Percentiles rank a stretch among this genome's conserved stretches.
Evolutionary conservation across 495 filamentous ascomycete species (phyloP).

Genomic region (Bryoglossum gracile): DNA sequence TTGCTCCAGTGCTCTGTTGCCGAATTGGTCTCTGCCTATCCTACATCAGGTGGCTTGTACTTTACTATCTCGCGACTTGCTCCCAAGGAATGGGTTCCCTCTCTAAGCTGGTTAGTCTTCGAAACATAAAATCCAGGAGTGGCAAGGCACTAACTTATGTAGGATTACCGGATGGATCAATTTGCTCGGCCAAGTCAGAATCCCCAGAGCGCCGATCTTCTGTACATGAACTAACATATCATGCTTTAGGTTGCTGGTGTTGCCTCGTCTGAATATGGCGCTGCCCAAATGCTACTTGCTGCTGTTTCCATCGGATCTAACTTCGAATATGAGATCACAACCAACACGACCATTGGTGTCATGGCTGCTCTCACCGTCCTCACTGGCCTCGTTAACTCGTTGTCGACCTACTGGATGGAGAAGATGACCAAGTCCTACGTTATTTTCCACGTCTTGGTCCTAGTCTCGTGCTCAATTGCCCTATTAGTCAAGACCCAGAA

Average conservation of each 20-base stretch:
- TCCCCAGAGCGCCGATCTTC: neutral
- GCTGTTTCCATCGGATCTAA: slow-evolving; percentile 54
- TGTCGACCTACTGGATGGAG: slow-evolving; percentile 57
- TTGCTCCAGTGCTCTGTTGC: slow-evolving; percentile 37
- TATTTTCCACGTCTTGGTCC: slow-evolving; percentile 55
- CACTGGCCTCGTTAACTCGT: slow-evolving; percentile 49
- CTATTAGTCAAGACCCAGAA: slow-evolving; percentile 52
- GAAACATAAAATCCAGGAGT: slow-evolving; percentile 19
- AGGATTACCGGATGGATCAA: slow-evolving; percentile 59
- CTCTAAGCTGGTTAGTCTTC: slow-evolving; percentile 18
- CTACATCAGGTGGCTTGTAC: slow-evolving; percentile 45
- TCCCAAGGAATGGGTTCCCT: slow-evolving; percentile 31
- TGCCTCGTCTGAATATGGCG: slow-evolving; percentile 60
- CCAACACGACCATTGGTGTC: slow-evolving; percentile 46
- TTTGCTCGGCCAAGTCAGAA: slow-evolving; percentile 47
- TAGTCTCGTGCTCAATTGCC: slow-evolving; percentile 50
- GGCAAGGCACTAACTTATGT: slow-evolving; percentile 31
- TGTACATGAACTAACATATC: neutral
- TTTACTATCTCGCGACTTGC: slow-evolving; percentile 33
- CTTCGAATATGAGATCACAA: slow-evolving; percentile 47
- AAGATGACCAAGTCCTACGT: slow-evolving; percentile 58
- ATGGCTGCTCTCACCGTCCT: slow-evolving; percentile 52
- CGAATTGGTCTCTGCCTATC: slow-evolving; percentile 52
- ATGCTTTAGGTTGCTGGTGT: slow-evolving; percentile 41
- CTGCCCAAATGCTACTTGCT: slow-evolving; percentile 60